Conservation (phyloP, 2,329 filamentous ascomycete genomes). For the Ophiostoma tasmaniense region DNA sequence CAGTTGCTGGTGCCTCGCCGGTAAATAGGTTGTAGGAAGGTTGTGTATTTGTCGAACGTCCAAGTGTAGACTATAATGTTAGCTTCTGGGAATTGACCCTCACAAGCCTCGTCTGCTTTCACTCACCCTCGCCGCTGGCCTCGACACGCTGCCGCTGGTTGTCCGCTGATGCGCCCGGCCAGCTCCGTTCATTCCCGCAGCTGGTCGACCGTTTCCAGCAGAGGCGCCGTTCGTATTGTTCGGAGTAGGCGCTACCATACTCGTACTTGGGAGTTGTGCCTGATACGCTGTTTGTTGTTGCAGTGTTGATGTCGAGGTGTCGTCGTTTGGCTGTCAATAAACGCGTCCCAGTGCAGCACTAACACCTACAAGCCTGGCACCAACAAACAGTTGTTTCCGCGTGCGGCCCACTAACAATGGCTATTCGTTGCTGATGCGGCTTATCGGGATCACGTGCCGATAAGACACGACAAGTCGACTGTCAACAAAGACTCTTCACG, state of each 20-base stretch:
- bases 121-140: neutral
- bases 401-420: conserved; percentile 8
- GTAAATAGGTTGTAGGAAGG: conserved; percentile 34
- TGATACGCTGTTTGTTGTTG: neutral
- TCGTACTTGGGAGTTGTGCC: neutral
- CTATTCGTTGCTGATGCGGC: neutral
- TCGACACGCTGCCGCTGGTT: conserved; percentile 20
- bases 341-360: conserved; percentile 12
- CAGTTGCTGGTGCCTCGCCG: conserved; percentile 24
- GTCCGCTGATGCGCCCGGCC: conserved; percentile 21
- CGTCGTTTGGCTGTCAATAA: neutral
- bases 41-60: conserved; percentile 24
- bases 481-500: neutral
- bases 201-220: conserved; percentile 17
- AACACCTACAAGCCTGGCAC: neutral
- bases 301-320: neutral
- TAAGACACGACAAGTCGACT: neutral
- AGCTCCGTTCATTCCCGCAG: conserved; percentile 21
- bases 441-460: conserved; percentile 6
- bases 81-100: neutral
- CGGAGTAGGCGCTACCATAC: neutral
- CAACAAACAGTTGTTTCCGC: conserved; percentile 7
- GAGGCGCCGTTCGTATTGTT: conserved; percentile 22
- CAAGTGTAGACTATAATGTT: neutral
- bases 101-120: neutral